Evolutionary conservation across 441 rosid genomes (phyloP), one percentile per base, ranked within the genome.

Genomic region (Theobroma grandiflorum): DNA sequence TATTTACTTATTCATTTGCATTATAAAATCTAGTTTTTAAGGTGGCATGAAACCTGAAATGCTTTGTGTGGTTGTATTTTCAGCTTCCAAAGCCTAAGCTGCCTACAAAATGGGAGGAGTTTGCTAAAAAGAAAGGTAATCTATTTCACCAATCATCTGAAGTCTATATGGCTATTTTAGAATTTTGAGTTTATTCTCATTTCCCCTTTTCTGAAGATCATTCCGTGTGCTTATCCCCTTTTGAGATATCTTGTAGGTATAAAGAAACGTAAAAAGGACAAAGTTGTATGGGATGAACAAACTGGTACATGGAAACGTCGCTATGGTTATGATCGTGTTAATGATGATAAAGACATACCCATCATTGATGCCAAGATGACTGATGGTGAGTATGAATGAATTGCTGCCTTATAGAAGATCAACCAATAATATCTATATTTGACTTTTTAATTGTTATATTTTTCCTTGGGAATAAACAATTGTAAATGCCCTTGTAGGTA

Each of bases 281-380:
- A 96, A 86, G 85, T 89, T 77, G 82, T 89, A 0, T 97, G 92
- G 89, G 98, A 97, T 75, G 95, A 92, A 80, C 97, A 90, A 88
- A 97, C 98, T 38, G 85, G 86, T 68, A 70, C 90, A 16, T 97
- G 98, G 91, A 97, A 97, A 85, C 96, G 97, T 38, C 89, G 94
- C 16, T 91, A 83, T 88, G 98, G 99, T 67, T 95, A 91, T 69
- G 98, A 96, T 83, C 97, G 95, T 80, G 98, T 92, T 75, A 92
- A 95, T 76, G 97, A 97, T 78, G 98, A 97, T 87, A 81, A 86
- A 57, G 98, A 97, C 75, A 64, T 97, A 37, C 95, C 98, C 59
- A 93, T 97, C 76, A 89, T 95, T 55, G 99, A 94, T 78, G 98
- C 97, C 84, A 97, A 95, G 87, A 88, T 79, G 85, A 81, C 97